Evolutionary conservation across 257 asterid genomes (phyloP).

Genomic region (Eucommia ulmoides): DNA sequence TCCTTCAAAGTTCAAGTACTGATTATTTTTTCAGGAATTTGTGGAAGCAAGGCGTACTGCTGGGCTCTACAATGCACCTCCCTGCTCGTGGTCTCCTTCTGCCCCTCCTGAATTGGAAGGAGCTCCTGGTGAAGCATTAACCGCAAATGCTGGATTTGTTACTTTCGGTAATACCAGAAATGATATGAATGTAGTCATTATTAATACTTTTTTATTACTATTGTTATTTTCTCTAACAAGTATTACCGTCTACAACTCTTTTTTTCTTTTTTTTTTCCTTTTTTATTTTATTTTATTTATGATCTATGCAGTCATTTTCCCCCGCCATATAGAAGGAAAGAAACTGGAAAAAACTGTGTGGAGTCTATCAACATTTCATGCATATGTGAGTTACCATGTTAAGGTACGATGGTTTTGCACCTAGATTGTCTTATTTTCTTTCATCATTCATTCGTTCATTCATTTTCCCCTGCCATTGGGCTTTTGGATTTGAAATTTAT

Average conservation of each 20-base stretch:
- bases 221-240: slow-evolving; percentile 6
- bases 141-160: slow-evolving; percentile 91
- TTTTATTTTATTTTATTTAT: not conserved
- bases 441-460: too few relatives aligned
- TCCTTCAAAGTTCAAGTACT: too few relatives aligned
- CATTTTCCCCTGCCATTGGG: too few relatives aligned
- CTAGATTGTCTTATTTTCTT: slow-evolving; percentile 2
- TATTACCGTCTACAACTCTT: not conserved
- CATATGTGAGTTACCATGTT: slow-evolving; percentile 92
- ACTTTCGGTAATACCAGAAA: slow-evolving; percentile 57
- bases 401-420: slow-evolving; percentile 45
- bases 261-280: too few relatives aligned
- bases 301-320: slow-evolving; percentile 52
- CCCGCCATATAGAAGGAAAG: slow-evolving; percentile 91
- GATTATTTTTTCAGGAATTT: slow-evolving; percentile 89
- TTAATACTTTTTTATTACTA: slow-evolving; percentile 6
- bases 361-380: slow-evolving; percentile 90
- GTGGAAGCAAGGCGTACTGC: slow-evolving; percentile 88
- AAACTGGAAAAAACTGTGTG: slow-evolving; percentile 93
- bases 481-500: too few relatives aligned
- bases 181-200: slow-evolving; percentile 8
- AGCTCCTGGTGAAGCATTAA: slow-evolving; percentile 51
- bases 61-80: slow-evolving; percentile 87
- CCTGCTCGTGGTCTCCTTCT: slow-evolving; percentile 80
- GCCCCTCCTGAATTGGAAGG: slow-evolving; percentile 74